Evolutionary conservation across 1,139 yeast genomes (phyloP), one percentile per base, ranked within the genome.

Genomic region (Yamadazyma triangularis): DNA sequence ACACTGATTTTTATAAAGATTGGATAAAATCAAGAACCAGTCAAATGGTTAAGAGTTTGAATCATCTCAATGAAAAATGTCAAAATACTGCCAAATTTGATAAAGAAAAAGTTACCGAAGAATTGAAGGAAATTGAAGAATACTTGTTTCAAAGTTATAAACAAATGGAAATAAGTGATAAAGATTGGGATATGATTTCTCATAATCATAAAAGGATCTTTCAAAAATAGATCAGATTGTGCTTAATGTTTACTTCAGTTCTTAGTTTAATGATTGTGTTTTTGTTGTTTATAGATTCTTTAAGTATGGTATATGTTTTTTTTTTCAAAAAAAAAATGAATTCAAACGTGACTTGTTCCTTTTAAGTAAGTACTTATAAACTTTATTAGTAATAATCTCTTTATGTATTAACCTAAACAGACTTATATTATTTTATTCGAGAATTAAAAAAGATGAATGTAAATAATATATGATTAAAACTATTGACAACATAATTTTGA

Each of bases 401-500:
- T 26, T 28, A 21, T 11, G 18, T 14, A 11, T 23, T 10, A 18
- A 18, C 7, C 21, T 18, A 18, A 18, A 10, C 10, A 8, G 21
- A 10, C 21, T 18, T 18, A 18, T 18, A 10, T 8, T 8, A 8
- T 10, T 7, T 10, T 10, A 8, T 18, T 18, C 8, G 21, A 18
- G 7, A 10, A 18, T 18, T 18, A 18, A 10, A 18, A 18, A 7
- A 7, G 7, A 8, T 18, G 8, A 18, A 8, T 18, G 10, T 8
- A 18, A 8, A 18, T 18, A 7, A 18, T 8, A 18, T 18, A 8
- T 8, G 21, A 18, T 18, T 7, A 18, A 18, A 18, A 18, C 44
- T 52, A 68, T 39, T 60, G 69, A 47, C 74, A 68, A 47, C 74
- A 68, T 36, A 68, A 48, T 41, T 64, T 66, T 23, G 70, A 48